Evolutionary conservation across 805 yeast species (phyloP).

Genomic region (Yarrowia divulgata): DNA sequence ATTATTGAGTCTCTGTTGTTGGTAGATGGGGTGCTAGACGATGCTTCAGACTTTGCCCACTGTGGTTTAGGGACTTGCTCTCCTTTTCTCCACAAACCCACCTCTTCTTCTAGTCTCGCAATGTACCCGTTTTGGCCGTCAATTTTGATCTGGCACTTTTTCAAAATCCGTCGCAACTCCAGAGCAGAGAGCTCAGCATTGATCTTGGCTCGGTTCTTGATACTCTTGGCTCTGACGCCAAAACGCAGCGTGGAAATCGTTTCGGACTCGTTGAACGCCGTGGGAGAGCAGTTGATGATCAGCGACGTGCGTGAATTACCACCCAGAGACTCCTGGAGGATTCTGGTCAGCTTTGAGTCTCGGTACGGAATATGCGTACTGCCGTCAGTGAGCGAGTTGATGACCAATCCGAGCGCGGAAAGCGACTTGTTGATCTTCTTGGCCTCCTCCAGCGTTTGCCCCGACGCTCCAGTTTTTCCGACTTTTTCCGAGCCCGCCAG

Average conservation of each 20-base stretch:
- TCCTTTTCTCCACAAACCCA: slow-evolving; percentile 53
- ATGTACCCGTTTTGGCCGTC: slow-evolving; percentile 48
- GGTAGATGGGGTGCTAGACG: neutral
- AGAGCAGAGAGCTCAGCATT: slow-evolving; percentile 64
- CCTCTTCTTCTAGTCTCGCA: slow-evolving; percentile 55
- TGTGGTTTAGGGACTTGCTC: slow-evolving; percentile 45
- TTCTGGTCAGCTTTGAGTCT: slow-evolving; percentile 79
- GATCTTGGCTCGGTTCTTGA: slow-evolving; percentile 68
- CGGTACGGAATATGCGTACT: slow-evolving; percentile 74
- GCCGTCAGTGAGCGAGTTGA: slow-evolving; percentile 76
- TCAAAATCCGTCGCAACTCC: slow-evolving; percentile 55
- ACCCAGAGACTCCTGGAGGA: slow-evolving; percentile 79
- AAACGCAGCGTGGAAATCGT: slow-evolving; percentile 76
- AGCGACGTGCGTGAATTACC: slow-evolving; percentile 82
- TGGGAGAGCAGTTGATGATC: slow-evolving; percentile 76
- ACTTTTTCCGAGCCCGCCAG: slow-evolving; percentile 88
- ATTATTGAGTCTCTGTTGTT: slow-evolving; percentile 15
- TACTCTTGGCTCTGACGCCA: slow-evolving; percentile 73
- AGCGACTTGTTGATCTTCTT: slow-evolving; percentile 82
- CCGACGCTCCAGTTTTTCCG: slow-evolving; percentile 77
- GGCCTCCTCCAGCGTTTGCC: slow-evolving; percentile 79
- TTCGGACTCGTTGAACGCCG: slow-evolving; percentile 62
- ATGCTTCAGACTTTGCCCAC: slow-evolving; percentile 44
- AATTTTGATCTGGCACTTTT: slow-evolving; percentile 51
- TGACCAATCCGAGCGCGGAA: slow-evolving; percentile 80